Percentiles rank a stretch among this genome's conserved stretches.
These are phyloP conservation scores for Moelleriella libera DNA, from an alignment of 2,329 filamentous ascomycete genomes.

Conservation along the genomic window DNA sequence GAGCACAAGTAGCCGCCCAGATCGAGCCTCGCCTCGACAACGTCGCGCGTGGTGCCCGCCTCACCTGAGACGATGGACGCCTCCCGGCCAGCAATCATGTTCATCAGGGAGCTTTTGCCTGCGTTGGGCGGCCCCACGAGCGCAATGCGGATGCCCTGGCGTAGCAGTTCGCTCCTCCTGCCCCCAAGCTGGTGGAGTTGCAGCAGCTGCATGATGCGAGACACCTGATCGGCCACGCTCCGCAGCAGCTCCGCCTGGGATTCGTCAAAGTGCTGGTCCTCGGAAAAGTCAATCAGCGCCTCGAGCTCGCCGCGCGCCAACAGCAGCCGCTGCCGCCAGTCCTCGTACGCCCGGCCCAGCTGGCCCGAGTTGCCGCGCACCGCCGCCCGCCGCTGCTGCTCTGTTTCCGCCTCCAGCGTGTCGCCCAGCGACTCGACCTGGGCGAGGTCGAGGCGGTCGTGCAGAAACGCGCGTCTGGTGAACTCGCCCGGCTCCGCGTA, in stretches of 20 bases:
- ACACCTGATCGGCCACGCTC: constrained; percentile 54
- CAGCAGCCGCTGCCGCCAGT: constrained; percentile 65
- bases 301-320: constrained; percentile 82
- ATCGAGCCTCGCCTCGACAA: constrained; percentile 85
- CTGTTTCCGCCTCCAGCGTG: constrained; percentile 58
- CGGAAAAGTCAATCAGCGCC: constrained; percentile 90
- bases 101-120: constrained; percentile 89
- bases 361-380: constrained; percentile 61
- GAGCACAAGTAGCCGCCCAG: constrained; percentile 80
- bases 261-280: constrained; percentile 95
- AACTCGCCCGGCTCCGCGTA: constrained; percentile 95
- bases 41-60: constrained; percentile 85
- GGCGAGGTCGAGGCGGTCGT: constrained; percentile 70
- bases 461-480: constrained; percentile 80
- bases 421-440: constrained; percentile 61
- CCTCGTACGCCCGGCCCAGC: constrained; percentile 64
- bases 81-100: constrained; percentile 77
- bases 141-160: constrained; percentile 74
- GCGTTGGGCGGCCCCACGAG: constrained; percentile 85
- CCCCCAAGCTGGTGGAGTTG: constrained; percentile 60
- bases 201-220: constrained; percentile 46
- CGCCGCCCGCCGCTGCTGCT: constrained; percentile 81
- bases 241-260: constrained; percentile 56
- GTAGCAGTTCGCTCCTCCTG: constrained; percentile 67
- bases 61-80: constrained; percentile 91